Percentiles rank a stretch among this genome's conserved stretches.
Conservation (phyloP, 352 stramenopile genomes). For the Paralagenidium karlingii region DNA sequence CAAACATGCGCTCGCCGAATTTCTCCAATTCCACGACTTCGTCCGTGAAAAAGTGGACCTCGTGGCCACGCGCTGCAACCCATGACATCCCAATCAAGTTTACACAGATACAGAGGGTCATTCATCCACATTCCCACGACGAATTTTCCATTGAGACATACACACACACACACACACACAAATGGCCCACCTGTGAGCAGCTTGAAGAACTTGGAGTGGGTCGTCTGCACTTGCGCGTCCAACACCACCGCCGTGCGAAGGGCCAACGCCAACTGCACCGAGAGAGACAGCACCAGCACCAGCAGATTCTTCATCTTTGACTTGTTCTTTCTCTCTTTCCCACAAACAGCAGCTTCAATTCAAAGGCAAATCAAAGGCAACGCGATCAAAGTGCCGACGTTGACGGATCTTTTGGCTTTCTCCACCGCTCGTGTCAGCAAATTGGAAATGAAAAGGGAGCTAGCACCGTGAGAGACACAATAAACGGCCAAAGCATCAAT, state of each 20-base stretch:
- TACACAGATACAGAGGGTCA: neutral
- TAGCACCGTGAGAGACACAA: no score
- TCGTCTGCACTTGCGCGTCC: constrained; percentile 36
- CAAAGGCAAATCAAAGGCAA: no score
- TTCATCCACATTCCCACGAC: neutral
- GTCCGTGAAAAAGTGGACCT: constrained; percentile 46
- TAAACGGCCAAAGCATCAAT: no score
- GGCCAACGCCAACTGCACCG: constrained; percentile 9
- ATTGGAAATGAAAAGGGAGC: no score
- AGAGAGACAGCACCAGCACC: constrained; percentile 8
- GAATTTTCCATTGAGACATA: neutral
- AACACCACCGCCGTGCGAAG: constrained; percentile 57
- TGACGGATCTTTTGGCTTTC: no score
- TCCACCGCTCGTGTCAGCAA: no score
- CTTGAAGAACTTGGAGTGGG: constrained; percentile 70
- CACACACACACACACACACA: neutral
- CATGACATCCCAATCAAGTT: neutral
- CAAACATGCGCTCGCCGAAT: constrained; percentile 79
- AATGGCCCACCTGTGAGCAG: constrained; percentile 28
- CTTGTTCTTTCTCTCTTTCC: no score
- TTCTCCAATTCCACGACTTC: constrained; percentile 45
- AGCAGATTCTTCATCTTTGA: no score
- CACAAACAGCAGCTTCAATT: no score
- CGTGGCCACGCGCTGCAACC: constrained; percentile 41
- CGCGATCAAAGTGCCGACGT: no score